Percentiles rank a stretch among this genome's conserved stretches.
Conservation (phyloP, 129 eudicot genomes). For the Silybum marianum region DNA sequence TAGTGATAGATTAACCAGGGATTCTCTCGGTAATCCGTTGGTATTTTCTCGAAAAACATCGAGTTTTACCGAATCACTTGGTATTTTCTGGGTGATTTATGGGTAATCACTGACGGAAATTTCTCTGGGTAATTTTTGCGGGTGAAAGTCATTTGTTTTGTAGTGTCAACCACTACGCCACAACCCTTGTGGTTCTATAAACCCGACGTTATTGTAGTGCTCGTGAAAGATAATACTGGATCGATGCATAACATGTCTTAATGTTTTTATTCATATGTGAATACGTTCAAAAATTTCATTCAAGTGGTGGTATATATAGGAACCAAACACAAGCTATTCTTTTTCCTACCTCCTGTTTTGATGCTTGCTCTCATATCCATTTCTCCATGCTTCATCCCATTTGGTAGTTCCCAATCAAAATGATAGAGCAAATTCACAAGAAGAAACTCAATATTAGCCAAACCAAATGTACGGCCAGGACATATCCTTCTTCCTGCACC, state of each 20-base stretch:
- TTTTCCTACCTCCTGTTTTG: not conserved
- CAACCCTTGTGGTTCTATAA: too few relatives aligned
- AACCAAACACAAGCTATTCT: not conserved
- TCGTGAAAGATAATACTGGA: not conserved
- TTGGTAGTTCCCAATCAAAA: not conserved
- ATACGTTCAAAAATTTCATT: not conserved
- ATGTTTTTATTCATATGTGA: not conserved
- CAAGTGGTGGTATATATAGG: not conserved
- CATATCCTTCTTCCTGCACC: slow-evolving; percentile 16
- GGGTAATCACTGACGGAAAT: too few relatives aligned
- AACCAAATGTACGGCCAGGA: slow-evolving; percentile 13
- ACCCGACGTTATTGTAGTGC: too few relatives aligned
- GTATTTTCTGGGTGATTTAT: too few relatives aligned
- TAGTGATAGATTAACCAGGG: too few relatives aligned
- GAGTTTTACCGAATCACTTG: too few relatives aligned
- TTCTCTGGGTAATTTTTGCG: too few relatives aligned
- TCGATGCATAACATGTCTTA: not conserved
- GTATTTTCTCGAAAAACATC: too few relatives aligned
- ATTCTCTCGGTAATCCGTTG: too few relatives aligned
- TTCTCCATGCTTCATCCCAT: not conserved
- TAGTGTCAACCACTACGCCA: too few relatives aligned
- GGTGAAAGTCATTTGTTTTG: too few relatives aligned
- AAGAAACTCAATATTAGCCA: not conserved
- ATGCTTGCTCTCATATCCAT: not conserved
- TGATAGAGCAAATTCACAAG: not conserved